phyloP scores from a whole-genome alignment of 257 asterid species.

The Solanum pennellii region DNA sequence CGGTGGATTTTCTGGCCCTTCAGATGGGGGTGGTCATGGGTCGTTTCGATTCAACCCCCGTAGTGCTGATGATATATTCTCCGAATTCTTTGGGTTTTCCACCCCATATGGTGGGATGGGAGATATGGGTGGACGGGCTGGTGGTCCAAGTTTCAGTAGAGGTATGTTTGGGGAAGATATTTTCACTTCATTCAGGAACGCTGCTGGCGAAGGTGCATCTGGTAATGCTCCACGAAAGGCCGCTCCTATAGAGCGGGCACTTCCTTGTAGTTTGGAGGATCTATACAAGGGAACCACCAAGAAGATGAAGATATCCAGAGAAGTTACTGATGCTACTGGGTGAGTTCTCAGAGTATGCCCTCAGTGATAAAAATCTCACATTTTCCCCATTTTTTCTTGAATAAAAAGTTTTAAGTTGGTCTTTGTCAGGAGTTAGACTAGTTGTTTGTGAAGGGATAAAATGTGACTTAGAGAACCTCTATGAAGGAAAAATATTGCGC shows the following conservation, averaged over 20 bases:
- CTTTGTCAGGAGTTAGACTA: neutral
- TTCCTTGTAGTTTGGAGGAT: conserved; percentile 68
- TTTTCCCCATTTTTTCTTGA: neutral
- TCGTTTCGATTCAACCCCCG: conserved; percentile 51
- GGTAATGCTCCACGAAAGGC: conserved; percentile 30
- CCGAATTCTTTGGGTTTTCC: conserved; percentile 39
- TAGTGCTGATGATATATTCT: conserved; percentile 45
- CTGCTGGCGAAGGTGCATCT: conserved; percentile 29
- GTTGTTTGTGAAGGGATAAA: neutral
- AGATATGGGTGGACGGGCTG: conserved; percentile 39
- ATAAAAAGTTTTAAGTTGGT: neutral
- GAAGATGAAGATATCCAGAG: conserved; percentile 74
- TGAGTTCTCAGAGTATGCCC: conserved; percentile 3
- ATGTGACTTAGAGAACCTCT: neutral
- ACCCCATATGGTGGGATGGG: conserved; percentile 48
- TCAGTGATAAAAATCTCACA: neutral
- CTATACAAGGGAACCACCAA: conserved; percentile 57
- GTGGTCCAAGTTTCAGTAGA: conserved; percentile 22
- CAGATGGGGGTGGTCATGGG: conserved; percentile 22
- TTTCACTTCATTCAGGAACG: conserved; percentile 28
- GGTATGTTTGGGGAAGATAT: conserved; percentile 43
- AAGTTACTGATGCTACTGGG: conserved; percentile 46
- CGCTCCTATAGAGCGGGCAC: conserved; percentile 36
- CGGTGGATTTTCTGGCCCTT: conserved; percentile 21
- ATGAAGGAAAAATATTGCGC: neutral